A percentile compares a stretch with the other conserved stretches of the same genome.
These are phyloP conservation scores for Dactylonectria macrodidyma DNA, from an alignment of 2,329 filamentous ascomycete species.

Conservation along the genomic window DNA sequence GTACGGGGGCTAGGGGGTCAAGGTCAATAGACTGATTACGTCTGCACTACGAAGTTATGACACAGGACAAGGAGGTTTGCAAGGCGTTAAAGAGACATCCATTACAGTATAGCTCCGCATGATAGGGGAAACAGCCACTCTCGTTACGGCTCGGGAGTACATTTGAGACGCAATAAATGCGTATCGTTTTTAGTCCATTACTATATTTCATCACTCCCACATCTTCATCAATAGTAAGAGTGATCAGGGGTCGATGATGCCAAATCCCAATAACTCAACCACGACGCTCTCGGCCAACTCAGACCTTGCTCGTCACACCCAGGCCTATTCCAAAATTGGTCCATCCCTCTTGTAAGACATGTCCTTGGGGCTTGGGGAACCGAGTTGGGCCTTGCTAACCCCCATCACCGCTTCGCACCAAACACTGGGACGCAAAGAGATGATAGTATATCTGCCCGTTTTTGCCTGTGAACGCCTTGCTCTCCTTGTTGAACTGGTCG, in stretches of 20 bases:
- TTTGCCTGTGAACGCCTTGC: conserved; percentile 56
- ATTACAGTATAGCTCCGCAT: conserved; percentile 10
- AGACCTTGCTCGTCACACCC: conserved; percentile 7
- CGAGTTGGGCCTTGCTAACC: conserved; percentile 3
- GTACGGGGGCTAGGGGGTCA: neutral
- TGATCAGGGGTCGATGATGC: neutral
- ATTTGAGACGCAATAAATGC: conserved; percentile 15
- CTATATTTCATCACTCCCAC: conserved; percentile 19
- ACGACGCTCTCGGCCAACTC: conserved; percentile 4
- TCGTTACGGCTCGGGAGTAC: neutral
- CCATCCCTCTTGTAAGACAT: conserved; percentile 5
- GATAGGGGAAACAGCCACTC: conserved; percentile 4
- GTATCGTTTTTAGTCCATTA: conserved; percentile 27
- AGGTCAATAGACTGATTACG: neutral
- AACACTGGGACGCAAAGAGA: conserved; percentile 34
- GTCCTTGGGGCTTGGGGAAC: neutral
- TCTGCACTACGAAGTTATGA: conserved; percentile 16
- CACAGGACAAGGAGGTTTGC: neutral
- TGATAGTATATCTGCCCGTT: conserved; percentile 45
- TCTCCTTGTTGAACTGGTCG: conserved; percentile 57
- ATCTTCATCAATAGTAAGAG: conserved; percentile 13
- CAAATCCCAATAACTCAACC: neutral
- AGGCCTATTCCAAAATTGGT: conserved; percentile 8
- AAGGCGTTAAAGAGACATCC: conserved; percentile 10
- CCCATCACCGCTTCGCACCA: conserved; percentile 30